Base-by-base conservation (phyloP, 2,329 filamentous ascomycete species). In the Ceratocystis harringtonii region DNA sequence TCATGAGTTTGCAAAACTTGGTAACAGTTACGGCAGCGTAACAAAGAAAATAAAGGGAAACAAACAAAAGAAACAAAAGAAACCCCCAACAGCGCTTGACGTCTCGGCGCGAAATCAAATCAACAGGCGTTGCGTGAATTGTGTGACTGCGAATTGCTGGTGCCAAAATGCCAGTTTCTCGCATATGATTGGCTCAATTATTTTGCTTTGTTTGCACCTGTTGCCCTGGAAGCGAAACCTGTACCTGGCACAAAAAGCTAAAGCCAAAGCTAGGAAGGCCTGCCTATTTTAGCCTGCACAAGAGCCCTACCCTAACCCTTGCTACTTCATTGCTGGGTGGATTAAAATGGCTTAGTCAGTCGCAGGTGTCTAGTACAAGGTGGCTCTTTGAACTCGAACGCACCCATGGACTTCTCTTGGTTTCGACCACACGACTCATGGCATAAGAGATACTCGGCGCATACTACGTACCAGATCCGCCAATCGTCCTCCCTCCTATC, bases 191-290 rank as follows among this genome's bases (percentile, higher is more conserved):
- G 61, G 62, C n/a, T 30, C 17, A 36, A 41, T 32, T 12, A 36
- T 43, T 5, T 17, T 12, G 6, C 52, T 64, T 62, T 67, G 64
- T 61, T 62, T 62, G 30, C 32, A 48, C 25, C 43, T 66, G 65
- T 66, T 66, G 65, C 61, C 65, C 65, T 64, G 65, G 65, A 66
- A 66, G 65, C 65, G 55, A 32, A 15, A 41, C 65, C 25, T 61
- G 22, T 48, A 62, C 30, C 48, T 22, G 32, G 28, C 30, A 65
- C 22, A 32, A 61, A 61, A 12, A 12, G 12, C 12, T 10, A 41
- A 41, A 10, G 22, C 25, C n/a, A 45, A 19, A 17, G 48, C 19
- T 22, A 17, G 22, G 48, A 12, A 19, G 44, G 32, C 32, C 32
- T 12, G 19, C 10, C 22, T 48, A 48, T 62, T 62, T 48, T 36